Evolutionary conservation across 352 stramenopile species (phyloP).

Genomic region (Globisporangium splendens): DNA sequence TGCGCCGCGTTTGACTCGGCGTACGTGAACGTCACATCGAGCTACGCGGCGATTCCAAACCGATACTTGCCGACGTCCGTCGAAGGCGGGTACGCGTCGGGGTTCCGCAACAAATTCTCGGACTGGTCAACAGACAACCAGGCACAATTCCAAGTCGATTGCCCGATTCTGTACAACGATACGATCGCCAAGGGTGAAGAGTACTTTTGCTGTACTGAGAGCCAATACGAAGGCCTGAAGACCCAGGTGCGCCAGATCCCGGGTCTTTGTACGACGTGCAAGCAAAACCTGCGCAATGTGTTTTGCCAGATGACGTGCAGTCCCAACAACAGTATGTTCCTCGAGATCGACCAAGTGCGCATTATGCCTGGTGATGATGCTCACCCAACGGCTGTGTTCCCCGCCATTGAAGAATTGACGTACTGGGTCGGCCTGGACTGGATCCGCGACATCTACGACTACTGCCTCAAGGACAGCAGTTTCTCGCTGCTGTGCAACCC

Average conservation of each 20-base stretch:
- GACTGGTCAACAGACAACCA: slow-evolving; percentile 50
- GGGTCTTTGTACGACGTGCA: slow-evolving; percentile 50
- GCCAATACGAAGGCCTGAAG: slow-evolving; percentile 46
- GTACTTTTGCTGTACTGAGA: slow-evolving; percentile 61
- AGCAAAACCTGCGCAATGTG: slow-evolving; percentile 63
- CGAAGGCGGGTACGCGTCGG: slow-evolving; percentile 35
- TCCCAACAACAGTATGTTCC: slow-evolving; percentile 61
- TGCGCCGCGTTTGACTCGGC: slow-evolving; percentile 53
- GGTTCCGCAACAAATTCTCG: slow-evolving; percentile 60
- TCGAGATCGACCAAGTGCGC: slow-evolving; percentile 48
- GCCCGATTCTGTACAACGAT: slow-evolving; percentile 54
- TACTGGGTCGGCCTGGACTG: slow-evolving; percentile 61
- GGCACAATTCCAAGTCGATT: slow-evolving; percentile 59
- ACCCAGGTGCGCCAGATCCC: slow-evolving; percentile 60
- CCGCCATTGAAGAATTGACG: slow-evolving; percentile 47
- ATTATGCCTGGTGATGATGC: slow-evolving; percentile 44
- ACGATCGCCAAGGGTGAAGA: slow-evolving; percentile 38
- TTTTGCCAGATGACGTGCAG: slow-evolving; percentile 65
- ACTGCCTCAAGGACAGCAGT: slow-evolving; percentile 47
- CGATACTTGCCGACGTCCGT: slow-evolving; percentile 50
- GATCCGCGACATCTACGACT: slow-evolving; percentile 67
- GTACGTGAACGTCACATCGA: slow-evolving; percentile 32
- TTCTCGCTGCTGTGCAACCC: slow-evolving; percentile 58
- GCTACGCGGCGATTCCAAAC: slow-evolving; percentile 33
- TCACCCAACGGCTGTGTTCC: slow-evolving; percentile 32